Base-by-base conservation (phyloP, 2,329 filamentous ascomycete species). In the Phialophora tarda region DNA sequence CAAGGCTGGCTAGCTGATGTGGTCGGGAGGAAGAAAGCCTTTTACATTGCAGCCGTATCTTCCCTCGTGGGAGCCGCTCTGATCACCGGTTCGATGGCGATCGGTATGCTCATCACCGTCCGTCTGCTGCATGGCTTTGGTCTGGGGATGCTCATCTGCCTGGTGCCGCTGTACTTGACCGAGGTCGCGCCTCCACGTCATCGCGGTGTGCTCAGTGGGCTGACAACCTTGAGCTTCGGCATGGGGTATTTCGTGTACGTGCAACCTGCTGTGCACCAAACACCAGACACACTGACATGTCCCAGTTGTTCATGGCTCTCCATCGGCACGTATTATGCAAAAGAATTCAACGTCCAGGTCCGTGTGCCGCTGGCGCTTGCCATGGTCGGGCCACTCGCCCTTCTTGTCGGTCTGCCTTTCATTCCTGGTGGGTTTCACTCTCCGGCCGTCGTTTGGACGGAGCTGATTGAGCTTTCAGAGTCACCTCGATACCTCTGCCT, bases 1-100 rank as follows among this genome's bases (percentile, higher is more conserved):
- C 77, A 76, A 47, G 75, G 76, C 6, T 81, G 79, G 79, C 71
- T 71, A 5, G 54, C 32, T 14, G 64, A 67, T 48, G 21, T 28
- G 17, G 23, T 63, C 21, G 64, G 64, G 6, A 59, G 64, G 30
- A 63, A 63, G 44, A 59, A 50, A 38, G 59, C 64, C 24, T 59
- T 67, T 28, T 23, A 23, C 10, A 17, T 67, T 28, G 64, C 59
- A 11, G 59, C 54, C n/a, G 26, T 32, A 7, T 59, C 48, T 24
- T 59, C 64, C 23, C 34, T 67, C 24, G 24, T 67, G 11, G 64
- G 64, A 14, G 60, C 64, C 10, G 64, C 64, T 17, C 48, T 67
- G 23, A 38, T 67, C 21, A 59, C 64, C 6, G 56, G 64, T n/a
- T 62, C 64, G 7, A 53, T 60, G 8, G 55, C 30, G 34, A 67